These are phyloP conservation scores for Perkinsus marinus DNA, from an alignment of 169 alveolate species.

Conservation along the genomic window DNA sequence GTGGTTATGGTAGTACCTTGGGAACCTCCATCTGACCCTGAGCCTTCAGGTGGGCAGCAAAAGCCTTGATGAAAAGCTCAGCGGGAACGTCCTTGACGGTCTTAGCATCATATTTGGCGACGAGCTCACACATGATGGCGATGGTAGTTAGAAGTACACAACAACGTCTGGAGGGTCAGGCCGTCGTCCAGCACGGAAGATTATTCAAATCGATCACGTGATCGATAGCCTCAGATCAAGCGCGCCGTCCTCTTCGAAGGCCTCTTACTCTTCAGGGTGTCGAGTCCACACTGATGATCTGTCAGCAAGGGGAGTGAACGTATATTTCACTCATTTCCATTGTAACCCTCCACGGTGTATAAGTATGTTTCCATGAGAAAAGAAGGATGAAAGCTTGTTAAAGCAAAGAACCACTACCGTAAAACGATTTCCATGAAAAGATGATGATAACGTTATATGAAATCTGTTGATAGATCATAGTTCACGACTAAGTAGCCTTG, in stretches of 20 bases:
- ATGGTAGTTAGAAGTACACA: neutral
- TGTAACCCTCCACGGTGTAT: no score
- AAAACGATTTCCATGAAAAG: no score
- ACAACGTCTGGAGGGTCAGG: neutral
- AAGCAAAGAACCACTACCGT: no score
- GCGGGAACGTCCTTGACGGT: constrained; percentile 8
- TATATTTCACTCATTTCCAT: no score
- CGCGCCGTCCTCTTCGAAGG: neutral
- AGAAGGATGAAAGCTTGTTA: no score
- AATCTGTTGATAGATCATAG: no score
- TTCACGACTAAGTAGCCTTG: no score
- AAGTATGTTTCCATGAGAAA: no score
- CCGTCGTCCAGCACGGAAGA: neutral
- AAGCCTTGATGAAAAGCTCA: constrained; percentile 2
- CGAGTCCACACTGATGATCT: no score
- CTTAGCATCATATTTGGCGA: neutral
- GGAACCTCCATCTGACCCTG: constrained; percentile 7
- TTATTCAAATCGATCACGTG: neutral
- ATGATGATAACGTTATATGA: no score
- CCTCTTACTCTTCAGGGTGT: neutral
- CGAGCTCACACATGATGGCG: neutral
- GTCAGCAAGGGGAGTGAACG: no score
- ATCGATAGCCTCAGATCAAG: neutral
- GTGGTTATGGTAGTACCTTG: neutral
- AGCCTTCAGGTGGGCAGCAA: constrained; percentile 2